A percentile compares a stretch with the other conserved stretches of the same genome.
phyloP scores from a whole-genome alignment of 164 flowering plant genomes.

The Chloranthus sessilifolius region DNA sequence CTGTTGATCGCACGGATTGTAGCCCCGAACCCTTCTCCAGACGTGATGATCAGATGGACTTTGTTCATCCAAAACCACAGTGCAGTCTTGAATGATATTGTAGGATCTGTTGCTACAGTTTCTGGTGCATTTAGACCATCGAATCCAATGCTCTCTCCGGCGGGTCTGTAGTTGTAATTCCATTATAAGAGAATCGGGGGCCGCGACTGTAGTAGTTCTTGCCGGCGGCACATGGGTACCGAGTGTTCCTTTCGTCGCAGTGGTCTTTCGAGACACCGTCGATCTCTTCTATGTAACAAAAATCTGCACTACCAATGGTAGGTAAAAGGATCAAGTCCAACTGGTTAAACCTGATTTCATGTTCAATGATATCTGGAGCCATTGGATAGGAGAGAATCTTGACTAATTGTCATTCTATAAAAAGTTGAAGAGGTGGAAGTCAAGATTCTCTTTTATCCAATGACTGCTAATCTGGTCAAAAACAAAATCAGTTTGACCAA shows the following conservation, averaged over 20 bases:
- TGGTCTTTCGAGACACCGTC: slow-evolving; percentile 39
- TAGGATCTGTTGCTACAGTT: slow-evolving; percentile 35
- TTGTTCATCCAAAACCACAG: slow-evolving; percentile 61
- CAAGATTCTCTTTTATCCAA: too few relatives aligned
- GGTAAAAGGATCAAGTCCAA: too few relatives aligned
- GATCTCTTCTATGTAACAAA: slow-evolving; percentile 49
- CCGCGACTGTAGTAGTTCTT: slow-evolving; percentile 56
- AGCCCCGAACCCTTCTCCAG: slow-evolving; percentile 55
- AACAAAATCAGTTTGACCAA: too few relatives aligned
- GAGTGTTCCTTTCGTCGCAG: slow-evolving; percentile 34
- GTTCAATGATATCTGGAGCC: too few relatives aligned
- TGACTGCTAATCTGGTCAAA: too few relatives aligned
- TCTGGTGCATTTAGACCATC: slow-evolving; percentile 52
- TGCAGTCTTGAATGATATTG: slow-evolving; percentile 45
- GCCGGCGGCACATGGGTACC: slow-evolving; percentile 37
- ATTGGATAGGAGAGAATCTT: too few relatives aligned
- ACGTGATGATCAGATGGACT: slow-evolving; percentile 26
- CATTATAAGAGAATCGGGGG: slow-evolving; percentile 57
- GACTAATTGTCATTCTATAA: too few relatives aligned
- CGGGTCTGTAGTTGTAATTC: slow-evolving; percentile 74
- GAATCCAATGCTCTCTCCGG: slow-evolving; percentile 42
- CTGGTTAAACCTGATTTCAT: too few relatives aligned
- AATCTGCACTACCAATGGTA: slow-evolving; percentile 21
- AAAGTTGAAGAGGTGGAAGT: too few relatives aligned
- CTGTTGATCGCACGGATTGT: slow-evolving; percentile 62